Base-by-base conservation (phyloP, 176 grass and related monocot species). In the Phoenix dactylifera region DNA sequence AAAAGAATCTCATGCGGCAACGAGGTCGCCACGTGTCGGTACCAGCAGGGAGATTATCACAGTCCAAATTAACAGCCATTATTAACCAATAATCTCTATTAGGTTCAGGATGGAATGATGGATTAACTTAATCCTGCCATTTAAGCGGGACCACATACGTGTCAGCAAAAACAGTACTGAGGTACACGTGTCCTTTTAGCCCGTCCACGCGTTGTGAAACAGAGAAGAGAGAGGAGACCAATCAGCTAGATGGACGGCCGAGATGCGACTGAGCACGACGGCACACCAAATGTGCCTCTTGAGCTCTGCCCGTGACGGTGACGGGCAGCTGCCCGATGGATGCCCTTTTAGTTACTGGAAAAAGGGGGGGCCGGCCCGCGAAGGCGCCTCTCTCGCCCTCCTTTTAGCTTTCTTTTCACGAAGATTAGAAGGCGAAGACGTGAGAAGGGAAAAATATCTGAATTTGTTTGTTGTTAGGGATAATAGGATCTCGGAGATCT, bases 261-360 rank as follows among this genome's bases (percentile, higher is more conserved):
- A 14, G 60, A 39, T 16, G 17, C 17, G 30, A 32, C 12, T 15
- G 35, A 18, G 10, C 30, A 20, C 7, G 24, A 29, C 57, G 24
- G 29, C 24, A 59, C 57, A 29, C 24, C 57, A 59, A 15, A 17
- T 15, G 7, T 22, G 22, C 17, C 54, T 23, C 16, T 12, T 18
- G 18, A 22, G 7, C 54, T 18, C 32, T 63, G 29, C 60, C 35
- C 17, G 18, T 10, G 17, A 22, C 35, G 32, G 60, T 49, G 60
- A 63, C 32, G 30, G 35, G 60, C 18, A 50, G 60, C 35, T 63
- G 18, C 60, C 60, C 60, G 30, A 9, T 23, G 60, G 7, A 16
- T 7, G 32, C 32, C 35, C 19, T 63, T 50, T 50, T 18, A 49
- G 18, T 63, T 30, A 26, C 25, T 2, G 35, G 35, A 12, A 44